Percentiles rank a stretch among this genome's conserved stretches.
phyloP scores from a whole-genome alignment of 148 eudicot genomes.

The Selenicereus undatus region DNA sequence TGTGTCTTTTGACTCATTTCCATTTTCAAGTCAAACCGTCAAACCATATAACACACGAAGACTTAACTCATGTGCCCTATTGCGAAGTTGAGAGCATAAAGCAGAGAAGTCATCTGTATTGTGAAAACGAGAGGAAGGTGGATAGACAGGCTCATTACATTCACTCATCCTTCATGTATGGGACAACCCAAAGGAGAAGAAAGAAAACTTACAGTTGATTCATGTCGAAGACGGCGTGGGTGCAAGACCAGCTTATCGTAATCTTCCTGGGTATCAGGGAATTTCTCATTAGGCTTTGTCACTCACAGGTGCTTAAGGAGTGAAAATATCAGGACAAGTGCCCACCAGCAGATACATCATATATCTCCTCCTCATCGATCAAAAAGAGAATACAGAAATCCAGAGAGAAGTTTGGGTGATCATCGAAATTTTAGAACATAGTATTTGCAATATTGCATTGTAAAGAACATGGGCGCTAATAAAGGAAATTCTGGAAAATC shows the following conservation, averaged over 20 bases:
- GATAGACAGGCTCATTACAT: neutral
- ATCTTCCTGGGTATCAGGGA: conserved; percentile 59
- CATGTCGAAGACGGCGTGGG: conserved; percentile 75
- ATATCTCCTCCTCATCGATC: neutral
- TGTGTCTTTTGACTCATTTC: neutral
- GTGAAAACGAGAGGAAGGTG: neutral
- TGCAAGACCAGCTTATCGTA: conserved; percentile 61
- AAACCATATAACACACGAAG: neutral
- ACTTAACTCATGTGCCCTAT: neutral
- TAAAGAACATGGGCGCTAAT: neutral
- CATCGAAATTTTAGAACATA: neutral
- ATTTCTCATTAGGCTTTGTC: conserved; percentile 6
- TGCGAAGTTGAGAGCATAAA: neutral
- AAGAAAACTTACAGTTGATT: conserved; percentile 79
- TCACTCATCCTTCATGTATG: neutral
- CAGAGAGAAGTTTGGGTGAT: neutral
- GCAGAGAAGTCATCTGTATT: neutral
- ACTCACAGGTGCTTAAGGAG: neutral
- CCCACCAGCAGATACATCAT: neutral
- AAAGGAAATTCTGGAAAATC: neutral
- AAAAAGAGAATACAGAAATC: neutral
- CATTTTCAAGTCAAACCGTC: neutral
- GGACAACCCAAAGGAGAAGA: neutral
- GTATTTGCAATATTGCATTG: neutral
- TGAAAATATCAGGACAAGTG: conserved; percentile 2